phyloP scores from a whole-genome alignment of 177 flowering plant genomes.

The Tripterygium wilfordii region DNA sequence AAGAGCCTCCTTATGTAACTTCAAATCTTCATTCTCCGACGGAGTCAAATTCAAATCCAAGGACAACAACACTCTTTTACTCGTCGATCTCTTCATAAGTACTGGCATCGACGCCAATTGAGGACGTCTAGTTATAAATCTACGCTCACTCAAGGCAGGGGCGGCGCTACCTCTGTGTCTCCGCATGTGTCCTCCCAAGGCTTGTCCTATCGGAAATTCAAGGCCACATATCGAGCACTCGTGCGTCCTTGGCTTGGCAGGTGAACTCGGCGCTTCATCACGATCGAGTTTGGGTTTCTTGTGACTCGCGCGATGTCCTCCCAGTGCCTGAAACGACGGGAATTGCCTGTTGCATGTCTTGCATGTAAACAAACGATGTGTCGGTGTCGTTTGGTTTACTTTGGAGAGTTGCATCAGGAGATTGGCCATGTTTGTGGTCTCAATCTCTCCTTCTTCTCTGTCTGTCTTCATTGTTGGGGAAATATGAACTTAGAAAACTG shows the following conservation, averaged over 20 bases:
- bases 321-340: slow-evolving; percentile 47
- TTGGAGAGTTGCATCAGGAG: slow-evolving; percentile 27
- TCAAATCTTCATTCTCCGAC: slow-evolving; percentile 21
- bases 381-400: slow-evolving; percentile 1
- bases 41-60: slow-evolving; percentile 35
- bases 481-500: too few species aligned
- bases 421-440: slow-evolving; percentile 13
- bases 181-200: slow-evolving; percentile 68
- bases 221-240: slow-evolving; percentile 52
- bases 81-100: slow-evolving; percentile 26
- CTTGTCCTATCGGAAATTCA: slow-evolving; percentile 49
- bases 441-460: slow-evolving; percentile 1
- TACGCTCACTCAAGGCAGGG: neutral
- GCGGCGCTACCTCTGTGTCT: slow-evolving; percentile 24
- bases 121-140: neutral
- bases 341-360: slow-evolving; percentile 42
- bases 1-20: slow-evolving; percentile 10
- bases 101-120: slow-evolving; percentile 8
- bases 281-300: slow-evolving; percentile 23
- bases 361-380: slow-evolving; percentile 24
- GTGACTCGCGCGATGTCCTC: slow-evolving; percentile 58
- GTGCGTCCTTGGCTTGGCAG: slow-evolving; percentile 33
- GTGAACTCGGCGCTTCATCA: slow-evolving; percentile 1
- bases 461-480: slow-evolving; percentile 17
- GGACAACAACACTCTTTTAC: slow-evolving; percentile 22